Base-by-base conservation (phyloP, 2,329 filamentous ascomycete species). In the Fusarium avenaceum region DNA sequence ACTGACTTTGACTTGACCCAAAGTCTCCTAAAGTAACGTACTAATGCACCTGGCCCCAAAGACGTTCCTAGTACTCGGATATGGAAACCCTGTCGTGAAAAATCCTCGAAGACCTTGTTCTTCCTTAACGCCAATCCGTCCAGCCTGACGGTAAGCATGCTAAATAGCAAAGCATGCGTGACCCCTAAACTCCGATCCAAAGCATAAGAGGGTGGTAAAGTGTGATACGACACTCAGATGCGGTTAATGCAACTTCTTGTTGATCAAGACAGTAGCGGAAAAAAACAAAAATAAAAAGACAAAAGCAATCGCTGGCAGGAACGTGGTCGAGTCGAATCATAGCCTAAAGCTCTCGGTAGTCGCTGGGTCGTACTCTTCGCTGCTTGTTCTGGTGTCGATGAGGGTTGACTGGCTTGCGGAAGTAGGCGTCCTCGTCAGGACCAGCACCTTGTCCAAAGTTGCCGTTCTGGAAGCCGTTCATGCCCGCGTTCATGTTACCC, bases 391-490 rank as follows among this genome's bases (percentile, higher is more conserved):
- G 91, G 76, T 96, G 92, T 50, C 96, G 89, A 76, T 97, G 92
- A 4, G 94, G 95, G 76, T 99, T 99, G 65, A 98, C 92, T 0
- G 96, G 96, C 78, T 97, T 95, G 59, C 96, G 88, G 78, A 98
- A 96, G 80, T 99, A 99, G 8, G 96, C 92, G 63, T 94, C 92
- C 63, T 94, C 93, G 59, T 97, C 94, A 57, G 96, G 93, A 67
- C 89, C 88, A 60, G 86, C 89, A 3, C 86, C 85, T 61, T 83
- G 81, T 2, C 79, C 74, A 48, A 85, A 85, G 70, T 81, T 82
- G 64, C 74, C 76, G 40, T 76, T 76, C 58, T 75, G 75, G 63
- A 75, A 79, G 56, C 74, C 76, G 57, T 74, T 77, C 74, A 77
- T 77, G 49, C 65, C 69, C 28, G 70, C 73, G 49, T 69, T 70